These are phyloP conservation scores for Sechiopsis laciniata DNA, from an alignment of 306 rosid species.

Conservation along the genomic window DNA sequence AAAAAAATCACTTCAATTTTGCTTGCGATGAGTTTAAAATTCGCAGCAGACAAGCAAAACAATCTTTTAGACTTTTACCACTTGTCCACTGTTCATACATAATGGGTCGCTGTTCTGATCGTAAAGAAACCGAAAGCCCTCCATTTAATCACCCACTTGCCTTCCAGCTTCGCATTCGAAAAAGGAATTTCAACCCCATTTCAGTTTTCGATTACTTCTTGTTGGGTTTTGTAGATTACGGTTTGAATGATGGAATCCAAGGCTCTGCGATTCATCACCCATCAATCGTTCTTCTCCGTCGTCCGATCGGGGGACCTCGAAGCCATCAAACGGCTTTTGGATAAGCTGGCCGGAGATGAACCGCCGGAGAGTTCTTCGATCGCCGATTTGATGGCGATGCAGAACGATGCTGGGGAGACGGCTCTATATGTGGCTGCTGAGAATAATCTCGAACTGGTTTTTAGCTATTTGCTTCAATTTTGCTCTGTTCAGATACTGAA, in stretches of 20 bases:
- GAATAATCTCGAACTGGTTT: constrained; percentile 47
- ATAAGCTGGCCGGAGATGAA: constrained; percentile 46
- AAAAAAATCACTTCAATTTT: not conserved
- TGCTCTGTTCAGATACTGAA: constrained; percentile 45
- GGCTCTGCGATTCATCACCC: constrained; percentile 56
- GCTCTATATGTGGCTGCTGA: constrained; percentile 67
- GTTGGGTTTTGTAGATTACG: not conserved
- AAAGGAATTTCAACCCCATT: not conserved
- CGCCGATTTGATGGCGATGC: constrained; percentile 65
- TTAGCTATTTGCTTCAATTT: constrained; percentile 49
- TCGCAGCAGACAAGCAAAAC: not conserved
- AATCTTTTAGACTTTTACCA: not conserved
- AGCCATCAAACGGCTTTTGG: constrained; percentile 37
- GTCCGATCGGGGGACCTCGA: constrained; percentile 80
- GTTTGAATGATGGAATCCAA: constrained; percentile 53
- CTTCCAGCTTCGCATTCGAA: not conserved
- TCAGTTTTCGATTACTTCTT: not conserved
- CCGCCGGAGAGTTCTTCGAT: constrained; percentile 36
- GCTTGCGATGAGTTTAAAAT: not conserved
- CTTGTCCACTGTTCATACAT: not conserved
- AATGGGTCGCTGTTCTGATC: constrained; percentile 6
- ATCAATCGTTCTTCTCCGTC: constrained; percentile 61
- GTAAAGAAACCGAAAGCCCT: not conserved
- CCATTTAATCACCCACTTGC: constrained; percentile 3
- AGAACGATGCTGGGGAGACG: constrained; percentile 75